Percentiles rank a stretch among this genome's conserved stretches.
Conservation (phyloP, 139 green algal genomes). For the Dunaliella sp. region DNA sequence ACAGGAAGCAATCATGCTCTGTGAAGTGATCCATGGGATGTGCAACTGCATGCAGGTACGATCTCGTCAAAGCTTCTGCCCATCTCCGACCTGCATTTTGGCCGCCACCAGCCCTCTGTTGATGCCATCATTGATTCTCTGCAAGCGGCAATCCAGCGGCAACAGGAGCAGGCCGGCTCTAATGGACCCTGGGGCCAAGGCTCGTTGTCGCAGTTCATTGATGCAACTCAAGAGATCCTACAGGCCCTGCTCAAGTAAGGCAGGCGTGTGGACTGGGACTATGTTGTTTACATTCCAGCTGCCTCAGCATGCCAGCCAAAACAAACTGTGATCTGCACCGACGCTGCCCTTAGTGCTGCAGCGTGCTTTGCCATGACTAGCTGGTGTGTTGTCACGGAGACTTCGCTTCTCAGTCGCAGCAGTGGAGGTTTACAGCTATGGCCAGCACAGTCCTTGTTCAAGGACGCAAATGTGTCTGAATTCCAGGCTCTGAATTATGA, state of each 20-base stretch:
- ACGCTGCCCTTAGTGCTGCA: too few species aligned
- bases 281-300: too few species aligned
- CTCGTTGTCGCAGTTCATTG: neutral
- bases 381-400: too few species aligned
- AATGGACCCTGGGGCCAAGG: neutral
- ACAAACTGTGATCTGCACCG: too few species aligned
- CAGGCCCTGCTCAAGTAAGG: neutral
- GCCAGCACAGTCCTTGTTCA: neutral
- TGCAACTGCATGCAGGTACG: neutral
- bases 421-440: neutral
- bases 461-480: too few species aligned
- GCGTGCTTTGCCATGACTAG: too few species aligned
- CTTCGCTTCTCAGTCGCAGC: too few species aligned
- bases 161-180: neutral
- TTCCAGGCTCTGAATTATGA: too few species aligned
- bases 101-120: constrained; percentile 4
- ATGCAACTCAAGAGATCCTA: neutral
- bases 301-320: too few species aligned
- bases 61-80: constrained; percentile 24
- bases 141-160: constrained; percentile 11
- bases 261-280: too few species aligned
- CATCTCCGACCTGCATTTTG: constrained; percentile 35
- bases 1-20: too few species aligned
- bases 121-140: constrained; percentile 24
- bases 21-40: too few species aligned